Base-by-base conservation (phyloP, 768 basidiomycete species). In the Agrocybe chaxingu region DNA sequence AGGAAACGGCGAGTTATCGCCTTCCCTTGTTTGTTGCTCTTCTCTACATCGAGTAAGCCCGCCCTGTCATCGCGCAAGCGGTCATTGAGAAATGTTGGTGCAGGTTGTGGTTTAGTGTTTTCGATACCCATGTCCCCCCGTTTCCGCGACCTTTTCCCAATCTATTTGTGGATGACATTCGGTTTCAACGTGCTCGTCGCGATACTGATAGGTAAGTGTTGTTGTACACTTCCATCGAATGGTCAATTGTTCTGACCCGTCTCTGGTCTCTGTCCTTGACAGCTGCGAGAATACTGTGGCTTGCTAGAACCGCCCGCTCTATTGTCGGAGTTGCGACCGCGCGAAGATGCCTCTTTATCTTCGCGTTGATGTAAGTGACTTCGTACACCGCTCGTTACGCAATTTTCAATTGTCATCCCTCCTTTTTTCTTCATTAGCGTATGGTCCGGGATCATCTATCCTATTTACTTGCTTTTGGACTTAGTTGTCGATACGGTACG, bases 151-250 rank as follows among this genome's bases (percentile, higher is more conserved):
- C 49, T 52, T 36, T 48, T 45, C 39, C 39, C 45, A 38, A 45
- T 61, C 6, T 61, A 60, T 50, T 47, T 62, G 44, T 53, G 62
- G 57, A 54, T 60, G 51, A 56, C 52, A 16, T 57, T 65, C 44
- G 51, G 50, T 12, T 35, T 62, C 4, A 62, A 56, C 40, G 38
- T 46, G 31, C 55, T 49, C 35, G 42, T 65, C 39, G 55, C 62
- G n/a, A 32, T 52, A 6, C 38, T 60, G n/a, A 61, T 57, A 45
- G 56, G 62, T 62, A 42, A 18, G 53, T 39, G 4, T 39, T 13
- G 31, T 40, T 11, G 1, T 13, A 18, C 7, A 24, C 12, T 39
- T 3, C 19, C 31, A 6, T 32, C 24, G 37, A 6, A 32, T 37
- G 33, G 8, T 16, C 12, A 1, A 19, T 46, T 38, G 9, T 16